Percentiles rank a stretch among this genome's conserved stretches.
phyloP scores from a whole-genome alignment of 805 yeast species.

The baker's yeast (Saccharomyces cerevisiae) region DNA sequence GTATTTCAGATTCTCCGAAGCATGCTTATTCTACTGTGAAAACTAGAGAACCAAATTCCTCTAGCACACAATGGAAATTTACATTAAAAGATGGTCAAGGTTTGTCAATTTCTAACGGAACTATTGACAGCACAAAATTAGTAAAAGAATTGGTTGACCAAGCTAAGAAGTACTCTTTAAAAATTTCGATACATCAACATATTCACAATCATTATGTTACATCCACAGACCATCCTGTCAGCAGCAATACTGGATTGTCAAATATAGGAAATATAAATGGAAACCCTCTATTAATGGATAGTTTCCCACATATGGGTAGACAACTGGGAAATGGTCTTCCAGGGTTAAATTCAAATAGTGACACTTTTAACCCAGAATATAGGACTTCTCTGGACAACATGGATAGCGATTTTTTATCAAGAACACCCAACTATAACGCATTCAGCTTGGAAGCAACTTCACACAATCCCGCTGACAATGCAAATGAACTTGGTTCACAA shows the following conservation, averaged over 20 bases:
- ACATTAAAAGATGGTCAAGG: slow-evolving; percentile 41
- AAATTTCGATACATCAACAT: slow-evolving; percentile 75
- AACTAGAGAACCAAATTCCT: slow-evolving; percentile 2
- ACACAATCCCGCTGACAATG: neutral
- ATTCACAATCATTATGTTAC: slow-evolving; percentile 63
- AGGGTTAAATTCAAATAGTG: neutral
- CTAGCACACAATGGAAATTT: slow-evolving; percentile 55
- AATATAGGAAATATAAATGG: neutral
- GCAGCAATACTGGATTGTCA: neutral
- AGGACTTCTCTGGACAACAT: slow-evolving; percentile 1
- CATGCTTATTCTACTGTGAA: neutral
- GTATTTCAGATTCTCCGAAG: neutral
- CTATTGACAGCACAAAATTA: slow-evolving; percentile 43
- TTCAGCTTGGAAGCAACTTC: slow-evolving; percentile 16
- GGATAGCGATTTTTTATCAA: slow-evolving; percentile 16
- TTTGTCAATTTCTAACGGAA: slow-evolving; percentile 42
- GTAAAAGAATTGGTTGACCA: slow-evolving; percentile 52
- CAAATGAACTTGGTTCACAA: neutral
- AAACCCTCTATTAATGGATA: neutral
- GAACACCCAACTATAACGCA: slow-evolving; percentile 15
- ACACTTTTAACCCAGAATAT: slow-evolving; percentile 4
- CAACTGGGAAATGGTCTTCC: neutral
- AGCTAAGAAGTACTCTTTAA: slow-evolving; percentile 49
- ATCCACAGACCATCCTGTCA: neutral
- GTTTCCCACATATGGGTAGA: neutral